Conservation (phyloP, 345 rosid genomes). For the Gossypium rotundifolium region DNA sequence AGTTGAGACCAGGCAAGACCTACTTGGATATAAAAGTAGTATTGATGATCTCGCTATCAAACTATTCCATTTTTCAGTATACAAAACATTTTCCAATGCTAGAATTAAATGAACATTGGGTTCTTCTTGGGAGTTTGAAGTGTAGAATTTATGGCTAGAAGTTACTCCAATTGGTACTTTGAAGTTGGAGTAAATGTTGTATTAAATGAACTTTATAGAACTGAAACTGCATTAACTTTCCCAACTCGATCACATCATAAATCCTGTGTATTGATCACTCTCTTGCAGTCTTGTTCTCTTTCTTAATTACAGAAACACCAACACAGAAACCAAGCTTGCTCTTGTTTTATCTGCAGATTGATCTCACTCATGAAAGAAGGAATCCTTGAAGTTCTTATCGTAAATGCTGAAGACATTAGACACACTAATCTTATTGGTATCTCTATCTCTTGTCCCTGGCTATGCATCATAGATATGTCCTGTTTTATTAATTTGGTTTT, state of each 20-base stretch:
- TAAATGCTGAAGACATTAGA: conserved; percentile 68
- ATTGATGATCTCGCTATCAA: background rate
- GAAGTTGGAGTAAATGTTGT: conserved; percentile 6
- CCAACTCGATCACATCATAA: background rate
- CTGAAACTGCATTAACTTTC: background rate
- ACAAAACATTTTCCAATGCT: background rate
- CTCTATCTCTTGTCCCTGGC: background rate
- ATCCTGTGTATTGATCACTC: background rate
- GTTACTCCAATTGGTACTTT: background rate
- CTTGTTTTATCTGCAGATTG: background rate
- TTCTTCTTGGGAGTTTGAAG: conserved; percentile 8
- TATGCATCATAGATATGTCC: background rate
- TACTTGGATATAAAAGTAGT: background rate
- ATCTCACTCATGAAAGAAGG: conserved; percentile 45
- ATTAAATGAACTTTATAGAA: background rate
- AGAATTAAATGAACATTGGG: background rate
- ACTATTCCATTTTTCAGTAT: background rate
- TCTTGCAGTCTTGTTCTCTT: background rate
- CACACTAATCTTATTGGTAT: conserved; percentile 65
- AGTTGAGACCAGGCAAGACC: background rate
- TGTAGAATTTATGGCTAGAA: conserved; percentile 3
- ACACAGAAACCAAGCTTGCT: background rate
- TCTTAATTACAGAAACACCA: background rate
- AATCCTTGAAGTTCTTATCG: conserved; percentile 67
- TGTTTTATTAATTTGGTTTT: background rate